Evolutionary conservation across 202 grass and related monocot genomes (phyloP), one percentile per base, ranked within the genome.

Genomic region (Digitaria exilis): DNA sequence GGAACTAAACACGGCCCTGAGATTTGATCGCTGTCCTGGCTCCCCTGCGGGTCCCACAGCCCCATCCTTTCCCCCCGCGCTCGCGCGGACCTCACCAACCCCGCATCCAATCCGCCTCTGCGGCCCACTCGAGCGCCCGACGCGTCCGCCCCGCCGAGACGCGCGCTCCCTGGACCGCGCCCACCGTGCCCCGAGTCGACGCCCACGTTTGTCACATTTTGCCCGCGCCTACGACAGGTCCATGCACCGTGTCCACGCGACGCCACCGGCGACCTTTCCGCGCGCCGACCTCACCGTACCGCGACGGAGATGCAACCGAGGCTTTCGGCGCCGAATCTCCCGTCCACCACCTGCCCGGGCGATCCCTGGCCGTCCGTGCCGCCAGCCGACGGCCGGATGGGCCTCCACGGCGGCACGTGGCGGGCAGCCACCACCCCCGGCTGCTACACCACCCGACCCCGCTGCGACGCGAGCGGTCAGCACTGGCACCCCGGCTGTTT

Each of bases 291-390:
- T 59, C 71, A 19, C 41, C 42, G 66, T 73, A 66, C 66, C 30
- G 13, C 66, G 88, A 79, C 49, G 83, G 58, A 82, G 88, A 89
- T 78, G 70, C 79, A 86, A 59, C 78, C 83, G 78, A 82, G 87
- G 83, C 87, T 89, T 89, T 89, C 87, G 83, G 83, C 78, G 78
- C 65, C 73, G 87, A 59, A 89, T 82, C 78, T 65, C 83, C 74
- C 58, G 46, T 82, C 83, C 50, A 50, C 74, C 84, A 86, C 73
- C 67, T 62, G 84, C 79, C 74, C 79, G 4, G 5, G 1, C 0
- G 31, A 9, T 83, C 81, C 43, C 1, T 0, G 2, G 0, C 74
- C 79, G 84, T 63, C 79, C 42, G 10, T 22, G 1, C 0, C 7
- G 2, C 18, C 1, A 11, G 10, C 39, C 29, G n/a, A 82, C 83